Evolutionary conservation across 176 grass and related monocot genomes (phyloP).

Genomic region (maize (Zea mays)): DNA sequence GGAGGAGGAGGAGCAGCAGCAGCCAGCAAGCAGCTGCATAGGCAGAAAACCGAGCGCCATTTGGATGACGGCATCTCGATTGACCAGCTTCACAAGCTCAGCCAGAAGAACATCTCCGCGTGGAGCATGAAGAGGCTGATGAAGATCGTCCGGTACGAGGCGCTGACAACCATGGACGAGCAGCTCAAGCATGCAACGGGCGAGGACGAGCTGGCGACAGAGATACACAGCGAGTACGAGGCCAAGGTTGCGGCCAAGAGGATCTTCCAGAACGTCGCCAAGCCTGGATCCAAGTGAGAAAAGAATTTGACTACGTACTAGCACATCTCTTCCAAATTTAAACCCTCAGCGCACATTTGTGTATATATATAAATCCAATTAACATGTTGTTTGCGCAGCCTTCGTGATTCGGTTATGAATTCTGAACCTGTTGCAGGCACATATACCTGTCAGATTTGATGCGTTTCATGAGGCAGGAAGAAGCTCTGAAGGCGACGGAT

Average conservation of each 20-base stretch:
- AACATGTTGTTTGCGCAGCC: too few relatives aligned
- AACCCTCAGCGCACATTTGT: too few relatives aligned
- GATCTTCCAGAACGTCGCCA: slow-evolving; percentile 82
- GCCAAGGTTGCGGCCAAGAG: slow-evolving; percentile 88
- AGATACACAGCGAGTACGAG: slow-evolving; percentile 87
- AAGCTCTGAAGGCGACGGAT: too few relatives aligned
- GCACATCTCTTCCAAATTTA: too few relatives aligned
- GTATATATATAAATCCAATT: too few relatives aligned
- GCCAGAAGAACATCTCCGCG: slow-evolving; percentile 88
- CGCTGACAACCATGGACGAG: slow-evolving; percentile 78
- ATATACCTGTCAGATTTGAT: too few relatives aligned
- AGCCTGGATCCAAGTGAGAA: slow-evolving; percentile 72
- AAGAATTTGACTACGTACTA: too few relatives aligned
- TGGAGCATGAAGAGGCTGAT: slow-evolving; percentile 98
- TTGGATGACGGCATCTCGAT: slow-evolving; percentile 71
- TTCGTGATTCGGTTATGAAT: too few relatives aligned
- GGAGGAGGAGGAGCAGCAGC: too few relatives aligned
- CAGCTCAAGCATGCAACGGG: slow-evolving; percentile 48
- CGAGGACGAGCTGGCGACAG: slow-evolving; percentile 58
- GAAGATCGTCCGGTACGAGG: slow-evolving; percentile 78
- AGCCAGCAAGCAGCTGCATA: slow-evolving; percentile 50
- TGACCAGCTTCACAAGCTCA: slow-evolving; percentile 84
- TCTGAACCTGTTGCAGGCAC: too few relatives aligned
- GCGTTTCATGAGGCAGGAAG: too few relatives aligned
- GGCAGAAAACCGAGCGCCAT: slow-evolving; percentile 46